Evolutionary conservation across 768 basidiomycete genomes (phyloP), one percentile per base, ranked within the genome.

Genomic region (Hydnum rufescens): DNA sequence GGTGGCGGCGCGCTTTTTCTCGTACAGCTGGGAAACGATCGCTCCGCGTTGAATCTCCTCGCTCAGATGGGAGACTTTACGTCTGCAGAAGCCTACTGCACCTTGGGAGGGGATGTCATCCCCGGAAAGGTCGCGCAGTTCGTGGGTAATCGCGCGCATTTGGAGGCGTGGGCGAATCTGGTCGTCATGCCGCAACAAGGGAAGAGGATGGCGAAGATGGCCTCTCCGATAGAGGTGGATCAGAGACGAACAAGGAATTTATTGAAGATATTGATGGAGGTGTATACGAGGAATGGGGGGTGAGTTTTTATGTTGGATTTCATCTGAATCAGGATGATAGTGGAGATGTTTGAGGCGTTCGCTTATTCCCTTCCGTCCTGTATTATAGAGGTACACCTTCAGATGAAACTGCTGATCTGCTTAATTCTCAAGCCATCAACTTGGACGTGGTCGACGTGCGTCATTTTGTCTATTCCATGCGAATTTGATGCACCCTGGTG

Each of bases 21-120:
- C 54, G 51, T 47, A 13, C 54, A 75, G 77, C 68, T 74, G 22
- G 71, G 69, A 19, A 67, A 77, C 47, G 80, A 87, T 58, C 71
- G 67, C 6, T 65, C 69, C 19, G 84, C 82, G 0, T 71, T 96
- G 1, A 64, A 73, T 4, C 68, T 73, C 1, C 74, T 96, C 4
- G 81, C 80, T 4, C 71, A 76, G 32, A 65, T 95, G 5, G 72
- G 73, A 49, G 92, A 96, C 61, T 69, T 74, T 0, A 67, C 74
- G 0, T 82, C 86, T 2, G 86, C 89, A 0, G 87, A 93, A 61
- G 73, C 78, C 3, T 95, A 90, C 64, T 93, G 90, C 59, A 74
- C 80, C 1, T 74, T 82, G 30, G 79, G 78, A 18, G 87, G 90
- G 3, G 74, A 76, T 22, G 73, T 93, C 23, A 67, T 95, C 3